Evolutionary conservation across 106 monocot genomes (phyloP).

Genomic region (Dioscorea alata): DNA sequence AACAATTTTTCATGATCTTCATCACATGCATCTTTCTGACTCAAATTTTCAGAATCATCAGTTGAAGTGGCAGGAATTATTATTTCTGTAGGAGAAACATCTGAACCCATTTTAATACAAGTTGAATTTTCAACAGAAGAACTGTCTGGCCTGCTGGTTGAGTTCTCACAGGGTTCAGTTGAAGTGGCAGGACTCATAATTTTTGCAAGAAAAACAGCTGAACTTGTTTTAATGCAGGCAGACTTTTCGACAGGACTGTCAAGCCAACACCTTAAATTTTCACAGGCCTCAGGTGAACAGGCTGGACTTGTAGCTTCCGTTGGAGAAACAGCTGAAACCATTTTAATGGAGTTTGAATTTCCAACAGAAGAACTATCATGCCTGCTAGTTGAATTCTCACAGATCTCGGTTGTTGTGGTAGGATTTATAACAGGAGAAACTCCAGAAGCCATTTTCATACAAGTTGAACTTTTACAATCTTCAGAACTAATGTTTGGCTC

Average conservation of each 20-base stretch:
- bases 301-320: background rate
- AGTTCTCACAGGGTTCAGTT: background rate
- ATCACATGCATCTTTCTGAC: background rate
- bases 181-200: background rate
- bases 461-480: conserved; percentile 4
- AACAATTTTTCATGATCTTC: background rate
- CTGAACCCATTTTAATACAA: background rate
- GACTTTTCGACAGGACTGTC: background rate
- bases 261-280: background rate
- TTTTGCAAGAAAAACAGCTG: background rate
- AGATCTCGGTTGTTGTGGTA: background rate
- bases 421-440: background rate
- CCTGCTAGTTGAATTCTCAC: background rate
- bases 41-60: background rate
- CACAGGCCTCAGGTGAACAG: background rate
- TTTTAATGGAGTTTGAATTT: background rate
- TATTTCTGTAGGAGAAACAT: background rate
- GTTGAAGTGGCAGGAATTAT: background rate
- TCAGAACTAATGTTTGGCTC: background rate
- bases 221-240: background rate
- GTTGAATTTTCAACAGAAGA: background rate
- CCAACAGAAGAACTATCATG: background rate
- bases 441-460: background rate
- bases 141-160: background rate
- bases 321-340: background rate